Conservation (phyloP, 768 basidiomycete genomes). For the Suillus hirtellus region DNA sequence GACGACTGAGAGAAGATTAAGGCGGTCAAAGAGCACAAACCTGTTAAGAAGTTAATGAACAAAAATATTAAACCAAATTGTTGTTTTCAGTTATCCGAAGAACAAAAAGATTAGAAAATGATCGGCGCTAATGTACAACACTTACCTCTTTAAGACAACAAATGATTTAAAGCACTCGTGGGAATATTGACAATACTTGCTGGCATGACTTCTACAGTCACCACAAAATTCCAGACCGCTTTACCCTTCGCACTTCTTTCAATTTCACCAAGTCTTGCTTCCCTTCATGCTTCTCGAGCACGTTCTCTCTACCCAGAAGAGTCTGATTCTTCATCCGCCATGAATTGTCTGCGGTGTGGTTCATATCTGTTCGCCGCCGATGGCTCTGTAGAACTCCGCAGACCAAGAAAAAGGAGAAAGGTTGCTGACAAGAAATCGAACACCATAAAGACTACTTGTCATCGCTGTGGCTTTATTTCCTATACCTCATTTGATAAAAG, state of each 20-base stretch:
- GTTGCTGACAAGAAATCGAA: conserved; percentile 13
- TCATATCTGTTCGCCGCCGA: conserved; percentile 44
- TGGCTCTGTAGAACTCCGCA: conserved; percentile 37
- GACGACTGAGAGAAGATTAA: conserved; percentile 1
- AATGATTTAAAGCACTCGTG: conserved; percentile 16
- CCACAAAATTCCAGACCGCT: conserved; percentile 46
- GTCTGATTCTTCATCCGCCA: conserved; percentile 20
- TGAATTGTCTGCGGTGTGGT: conserved; percentile 58
- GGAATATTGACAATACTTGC: conserved; percentile 5
- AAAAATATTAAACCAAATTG: neutral
- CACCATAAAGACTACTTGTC: conserved; percentile 20
- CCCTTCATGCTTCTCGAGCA: conserved; percentile 54
- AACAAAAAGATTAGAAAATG: conserved; percentile 14
- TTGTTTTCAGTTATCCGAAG: conserved; percentile 6
- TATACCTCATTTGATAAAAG: conserved; percentile 3
- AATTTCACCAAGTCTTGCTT: conserved; percentile 59
- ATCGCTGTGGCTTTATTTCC: conserved; percentile 21
- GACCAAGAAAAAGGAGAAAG: conserved; percentile 30
- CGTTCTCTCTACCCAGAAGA: conserved; percentile 30
- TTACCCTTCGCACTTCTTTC: conserved; percentile 51
- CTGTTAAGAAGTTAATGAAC: conserved; percentile 25
- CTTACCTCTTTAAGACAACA: conserved; percentile 27
- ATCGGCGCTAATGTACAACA: conserved; percentile 20
- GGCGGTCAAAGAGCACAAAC: conserved; percentile 14
- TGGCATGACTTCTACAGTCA: conserved; percentile 21